Evolutionary conservation across 2,329 filamentous ascomycete species (phyloP).

Genomic region (Colletotrichum navitas): DNA sequence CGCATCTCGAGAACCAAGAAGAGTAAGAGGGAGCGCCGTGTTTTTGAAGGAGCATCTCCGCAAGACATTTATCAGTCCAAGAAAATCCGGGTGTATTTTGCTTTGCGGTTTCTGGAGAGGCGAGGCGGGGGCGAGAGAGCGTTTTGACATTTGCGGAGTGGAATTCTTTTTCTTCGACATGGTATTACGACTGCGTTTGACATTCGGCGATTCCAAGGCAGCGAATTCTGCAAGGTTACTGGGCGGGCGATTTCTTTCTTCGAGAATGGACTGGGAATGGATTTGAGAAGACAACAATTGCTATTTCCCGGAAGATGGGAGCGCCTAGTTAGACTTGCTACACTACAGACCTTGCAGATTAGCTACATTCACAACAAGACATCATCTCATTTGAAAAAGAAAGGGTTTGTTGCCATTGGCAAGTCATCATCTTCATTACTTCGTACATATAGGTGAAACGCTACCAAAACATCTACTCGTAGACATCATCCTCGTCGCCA

Average conservation of each 20-base stretch:
- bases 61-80: neutral
- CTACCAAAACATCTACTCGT: constrained; percentile 52
- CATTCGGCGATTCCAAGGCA: neutral
- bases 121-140: too few relatives aligned
- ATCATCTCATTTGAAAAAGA: constrained; percentile 6
- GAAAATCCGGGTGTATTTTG: neutral
- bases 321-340: constrained; percentile 21
- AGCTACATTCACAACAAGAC: constrained; percentile 34
- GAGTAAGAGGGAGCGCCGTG: neutral
- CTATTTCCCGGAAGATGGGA: constrained; percentile 15
- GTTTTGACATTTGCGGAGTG: constrained; percentile 18
- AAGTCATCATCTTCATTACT: constrained; percentile 43
- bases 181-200: neutral
- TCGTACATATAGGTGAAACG: constrained; percentile 31
- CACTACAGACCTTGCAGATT: constrained; percentile 20
- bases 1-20: neutral
- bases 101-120: constrained; percentile 6
- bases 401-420: neutral
- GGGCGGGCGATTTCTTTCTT: neutral
- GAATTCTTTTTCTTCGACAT: neutral
- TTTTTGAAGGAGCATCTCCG: constrained; percentile 5
- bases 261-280: neutral
- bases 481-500: constrained; percentile 66
- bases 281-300: constrained; percentile 18
- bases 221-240: neutral